Evolutionary conservation across 2,329 filamentous ascomycete genomes (phyloP), one percentile per base, ranked within the genome.

Genomic region (Nigrograna mackinnonii): DNA sequence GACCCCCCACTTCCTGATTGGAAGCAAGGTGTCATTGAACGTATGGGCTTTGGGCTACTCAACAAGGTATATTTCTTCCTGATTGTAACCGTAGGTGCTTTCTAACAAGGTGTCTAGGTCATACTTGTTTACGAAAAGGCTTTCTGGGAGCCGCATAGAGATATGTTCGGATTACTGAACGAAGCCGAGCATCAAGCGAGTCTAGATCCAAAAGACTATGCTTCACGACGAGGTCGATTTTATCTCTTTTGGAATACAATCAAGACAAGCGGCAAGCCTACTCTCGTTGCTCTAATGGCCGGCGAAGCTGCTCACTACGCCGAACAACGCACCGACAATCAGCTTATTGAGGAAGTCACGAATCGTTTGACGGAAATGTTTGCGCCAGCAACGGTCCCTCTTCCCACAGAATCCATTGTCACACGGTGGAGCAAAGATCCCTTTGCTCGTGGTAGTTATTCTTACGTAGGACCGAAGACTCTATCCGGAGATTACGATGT

Each of bases 241-340:
- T 99, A 97, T 60, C 83, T 99, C 56, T 97, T 96, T 82, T 97
- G 96, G 82, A 97, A 99, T 58, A 90, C 91, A 41, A 86, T 91
- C 46, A 89, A 90, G 55, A 95, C 89, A 3, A 91, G 88, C 34
- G 95, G 95, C 1, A 76, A 95, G 24, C 94, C 73, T 24, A 90
- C 91, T 38, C 78, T 96, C 18, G 84, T 97, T 47, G 94, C 90
- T 6, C 79, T 99, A 20, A 96, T 99, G 92, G 92, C 92, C 37
- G 94, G 94, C 17, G 89, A 96, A 55, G 89, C 95, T 16, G 94
- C 91, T 13, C 89, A 91, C 55, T 87, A 95, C 50, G 90, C 90
- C 0, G 95, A 99, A 68, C 76, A 77, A 38, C 84, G 84, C 1
- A 80, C 83, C 39, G 88, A 96, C 54, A 81, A 87, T 28, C 81